Evolutionary conservation across 495 filamentous ascomycete species (phyloP).

Genomic region (Cryomyces minteri): DNA sequence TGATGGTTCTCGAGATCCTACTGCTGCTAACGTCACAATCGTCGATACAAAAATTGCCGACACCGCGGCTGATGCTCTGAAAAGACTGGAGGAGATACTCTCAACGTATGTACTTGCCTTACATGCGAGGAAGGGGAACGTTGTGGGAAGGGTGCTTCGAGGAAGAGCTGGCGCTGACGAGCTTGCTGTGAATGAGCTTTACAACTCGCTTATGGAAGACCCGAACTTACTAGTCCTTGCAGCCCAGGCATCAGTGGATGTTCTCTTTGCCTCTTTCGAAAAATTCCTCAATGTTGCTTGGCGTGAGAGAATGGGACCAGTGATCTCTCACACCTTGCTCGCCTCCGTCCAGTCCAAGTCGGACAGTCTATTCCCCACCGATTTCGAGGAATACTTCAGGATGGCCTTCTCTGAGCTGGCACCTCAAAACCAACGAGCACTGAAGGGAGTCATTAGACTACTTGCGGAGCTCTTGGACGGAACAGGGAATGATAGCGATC

Average conservation of each 20-base stretch:
- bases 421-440: constrained; percentile 81
- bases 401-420: constrained; percentile 59
- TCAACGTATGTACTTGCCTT: constrained; percentile 67
- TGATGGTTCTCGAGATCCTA: not conserved
- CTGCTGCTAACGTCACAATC: not conserved
- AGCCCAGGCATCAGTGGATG: constrained; percentile 61
- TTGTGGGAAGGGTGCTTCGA: constrained; percentile 57
- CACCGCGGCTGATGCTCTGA: constrained; percentile 16
- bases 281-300: constrained; percentile 84
- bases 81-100: constrained; percentile 70
- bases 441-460: constrained; percentile 67
- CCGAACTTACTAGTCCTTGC: constrained; percentile 55
- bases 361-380: constrained; percentile 47
- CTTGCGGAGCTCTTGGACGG: constrained; percentile 78
- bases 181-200: constrained; percentile 72
- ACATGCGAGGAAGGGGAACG: constrained; percentile 67
- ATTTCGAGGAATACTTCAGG: constrained; percentile 77
- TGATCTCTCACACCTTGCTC: constrained; percentile 47
- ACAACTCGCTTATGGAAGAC: constrained; percentile 69
- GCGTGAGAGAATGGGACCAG: constrained; percentile 70
- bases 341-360: constrained; percentile 55
- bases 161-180: constrained; percentile 55
- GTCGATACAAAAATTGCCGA: not conserved
- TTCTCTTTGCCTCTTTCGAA: constrained; percentile 86
- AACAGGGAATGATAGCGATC: constrained; percentile 85